phyloP scores from a whole-genome alignment of 2,329 filamentous ascomycete genomes.

The Fusarium camptoceras region DNA sequence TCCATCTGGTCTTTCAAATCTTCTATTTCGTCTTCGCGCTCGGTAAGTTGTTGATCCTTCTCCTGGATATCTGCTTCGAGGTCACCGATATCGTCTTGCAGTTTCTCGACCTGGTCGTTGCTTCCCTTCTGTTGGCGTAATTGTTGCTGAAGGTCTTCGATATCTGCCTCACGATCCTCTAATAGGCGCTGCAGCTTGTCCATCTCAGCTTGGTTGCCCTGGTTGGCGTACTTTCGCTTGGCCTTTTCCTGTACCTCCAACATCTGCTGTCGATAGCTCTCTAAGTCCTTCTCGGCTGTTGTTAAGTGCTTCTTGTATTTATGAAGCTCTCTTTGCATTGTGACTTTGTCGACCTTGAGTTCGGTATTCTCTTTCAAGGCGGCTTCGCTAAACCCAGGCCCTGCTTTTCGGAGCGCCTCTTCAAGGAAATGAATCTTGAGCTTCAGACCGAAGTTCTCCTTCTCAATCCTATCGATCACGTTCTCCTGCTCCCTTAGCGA shows the following conservation, averaged over 20 bases:
- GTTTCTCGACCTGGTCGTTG: slow-evolving; percentile 70
- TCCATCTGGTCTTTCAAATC: slow-evolving; percentile 69
- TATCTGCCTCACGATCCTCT: slow-evolving; percentile 69
- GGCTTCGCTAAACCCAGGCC: slow-evolving; percentile 88
- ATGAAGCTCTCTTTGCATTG: slow-evolving; percentile 87
- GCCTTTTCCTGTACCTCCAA: slow-evolving; percentile 84
- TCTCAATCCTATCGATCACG: slow-evolving; percentile 94
- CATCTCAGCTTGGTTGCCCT: slow-evolving; percentile 72
- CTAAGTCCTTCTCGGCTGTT: slow-evolving; percentile 86
- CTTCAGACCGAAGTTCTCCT: slow-evolving; percentile 97
- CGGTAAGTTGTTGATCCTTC: slow-evolving; percentile 78
- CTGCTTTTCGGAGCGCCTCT: slow-evolving; percentile 86
- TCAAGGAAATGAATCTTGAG: slow-evolving; percentile 97
- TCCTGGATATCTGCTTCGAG: slow-evolving; percentile 80
- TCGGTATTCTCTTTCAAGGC: slow-evolving; percentile 96
- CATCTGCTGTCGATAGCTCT: slow-evolving; percentile 84
- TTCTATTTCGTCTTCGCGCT: slow-evolving; percentile 81
- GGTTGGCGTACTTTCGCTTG: slow-evolving; percentile 79
- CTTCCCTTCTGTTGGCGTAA: slow-evolving; percentile 68
- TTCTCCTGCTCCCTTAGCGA: slow-evolving; percentile 95
- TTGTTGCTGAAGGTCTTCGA: slow-evolving; percentile 70
- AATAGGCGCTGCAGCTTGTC: slow-evolving; percentile 68
- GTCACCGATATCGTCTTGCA: slow-evolving; percentile 80
- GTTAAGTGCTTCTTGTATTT: slow-evolving; percentile 87
- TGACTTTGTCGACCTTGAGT: slow-evolving; percentile 91